A percentile compares a stretch with the other conserved stretches of the same genome.
Conservation (phyloP, 257 asterid genomes). For the Petunia secreta region DNA sequence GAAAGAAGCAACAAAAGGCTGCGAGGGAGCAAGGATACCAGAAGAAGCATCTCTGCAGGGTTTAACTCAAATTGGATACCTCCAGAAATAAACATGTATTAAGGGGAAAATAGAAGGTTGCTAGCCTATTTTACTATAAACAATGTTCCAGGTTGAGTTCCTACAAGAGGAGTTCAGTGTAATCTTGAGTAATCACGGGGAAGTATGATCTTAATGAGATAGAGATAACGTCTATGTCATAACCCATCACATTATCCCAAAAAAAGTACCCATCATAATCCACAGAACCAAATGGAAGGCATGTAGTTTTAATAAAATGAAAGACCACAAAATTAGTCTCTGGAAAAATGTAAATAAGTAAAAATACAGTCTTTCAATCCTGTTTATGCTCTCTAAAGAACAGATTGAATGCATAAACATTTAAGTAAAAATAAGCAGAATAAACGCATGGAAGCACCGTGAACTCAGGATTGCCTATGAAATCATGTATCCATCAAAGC, state of each 20-base stretch:
- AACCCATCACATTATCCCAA: not conserved
- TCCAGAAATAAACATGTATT: not conserved
- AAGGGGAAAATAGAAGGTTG: not conserved
- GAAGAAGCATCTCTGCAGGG: not conserved
- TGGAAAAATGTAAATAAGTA: not conserved
- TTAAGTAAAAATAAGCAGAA: not conserved
- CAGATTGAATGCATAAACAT: not conserved
- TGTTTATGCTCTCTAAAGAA: not conserved
- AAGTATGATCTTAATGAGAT: not conserved
- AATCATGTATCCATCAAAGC: not conserved
- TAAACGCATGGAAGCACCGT: not conserved
- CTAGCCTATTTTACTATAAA: not conserved
- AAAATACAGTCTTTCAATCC: not conserved
- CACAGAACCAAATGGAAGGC: not conserved
- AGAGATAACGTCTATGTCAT: not conserved
- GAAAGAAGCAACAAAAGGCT: not conserved
- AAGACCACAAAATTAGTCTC: not conserved
- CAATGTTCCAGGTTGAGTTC: not conserved
- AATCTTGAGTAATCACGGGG: not conserved
- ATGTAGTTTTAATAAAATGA: not conserved
- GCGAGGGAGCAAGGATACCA: not conserved
- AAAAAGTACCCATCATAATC: too few species aligned
- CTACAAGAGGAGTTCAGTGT: not conserved
- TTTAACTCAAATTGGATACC: not conserved
- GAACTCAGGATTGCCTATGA: not conserved